Base-by-base conservation (phyloP, 192 early-diverging fungal genomes). In the Powellomyces hirtus region DNA sequence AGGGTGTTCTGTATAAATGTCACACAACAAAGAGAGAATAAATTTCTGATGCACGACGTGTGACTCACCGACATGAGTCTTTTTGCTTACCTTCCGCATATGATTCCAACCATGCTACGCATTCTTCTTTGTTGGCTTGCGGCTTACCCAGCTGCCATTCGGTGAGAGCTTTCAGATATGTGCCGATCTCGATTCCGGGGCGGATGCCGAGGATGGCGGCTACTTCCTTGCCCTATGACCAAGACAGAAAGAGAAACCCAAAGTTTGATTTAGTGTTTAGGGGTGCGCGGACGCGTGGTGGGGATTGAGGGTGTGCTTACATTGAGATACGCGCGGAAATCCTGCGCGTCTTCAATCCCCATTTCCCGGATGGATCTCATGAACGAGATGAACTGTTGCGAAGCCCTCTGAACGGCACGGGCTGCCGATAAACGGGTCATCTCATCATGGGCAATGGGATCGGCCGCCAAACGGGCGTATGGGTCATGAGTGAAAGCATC, bases 81-180 rank as follows among this genome's bases (percentile, higher is more conserved):
- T 42, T n/a, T 13, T 10, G 51, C 22, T 58, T 60, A 35, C 64
- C 64, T 8, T 24, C 20, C 10, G 35, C 64, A 62, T 55, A 66
- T 16, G 38, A 26, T 29, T 20, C 30, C 35, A 75, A 7, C 20
- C 30, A 75, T n/a, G 2, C 10, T 14, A 29, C 37, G 59, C 69
- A 72, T 46, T 79, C 71, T 27, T 85, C 86, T 22, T 71, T 74
- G 1, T 87, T 83, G 2, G 82, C 88, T 0, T 74, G 35, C 0
- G 90, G 89, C 67, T 94, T 59, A 20, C 74, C 80, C 31, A 98
- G 72, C 78, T 98, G 95, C 90, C 91, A 97, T 42, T 78, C 77
- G 84, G 95, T 92, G 31, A 96, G 73, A 0, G 57, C 56, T 4
- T 81, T 75, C n/a, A 96, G 77, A 38, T 90, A 77, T 14, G 65